Evolutionary conservation across 2,329 filamentous ascomycete species (phyloP).

Genomic region (Pestalotiopsis fici): DNA sequence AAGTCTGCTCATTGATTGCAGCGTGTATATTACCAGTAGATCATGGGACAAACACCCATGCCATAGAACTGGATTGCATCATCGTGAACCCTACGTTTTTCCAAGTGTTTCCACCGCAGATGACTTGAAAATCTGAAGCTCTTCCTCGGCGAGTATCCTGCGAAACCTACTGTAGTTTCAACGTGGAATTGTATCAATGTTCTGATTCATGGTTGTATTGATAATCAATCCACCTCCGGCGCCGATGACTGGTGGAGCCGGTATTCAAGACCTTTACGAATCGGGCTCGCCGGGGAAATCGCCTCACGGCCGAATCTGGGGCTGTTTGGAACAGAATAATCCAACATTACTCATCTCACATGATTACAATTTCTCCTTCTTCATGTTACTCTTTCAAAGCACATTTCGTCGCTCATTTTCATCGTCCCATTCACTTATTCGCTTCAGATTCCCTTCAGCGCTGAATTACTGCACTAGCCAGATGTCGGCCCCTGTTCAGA

Average conservation of each 20-base stretch:
- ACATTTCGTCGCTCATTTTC: not conserved
- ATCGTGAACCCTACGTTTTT: not conserved
- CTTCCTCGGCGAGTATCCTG: no score
- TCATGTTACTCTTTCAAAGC: not conserved
- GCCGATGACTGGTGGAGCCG: not conserved
- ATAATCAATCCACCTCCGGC: not conserved
- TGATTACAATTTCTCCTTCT: not conserved
- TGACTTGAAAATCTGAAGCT: not conserved
- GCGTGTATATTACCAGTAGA: conserved; percentile 30
- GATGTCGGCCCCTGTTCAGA: not conserved
- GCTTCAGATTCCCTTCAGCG: not conserved
- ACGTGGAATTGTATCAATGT: not conserved
- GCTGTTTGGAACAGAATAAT: not conserved
- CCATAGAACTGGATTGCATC: conserved; percentile 19
- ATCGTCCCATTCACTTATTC: not conserved
- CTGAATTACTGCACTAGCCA: not conserved
- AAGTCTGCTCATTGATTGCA: conserved; percentile 24
- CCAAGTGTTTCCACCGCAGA: not conserved
- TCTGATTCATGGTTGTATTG: not conserved
- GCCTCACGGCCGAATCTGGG: not conserved
- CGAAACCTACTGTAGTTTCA: no score
- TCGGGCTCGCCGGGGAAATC: conserved; percentile 1
- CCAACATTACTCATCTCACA: not conserved
- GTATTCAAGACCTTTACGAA: not conserved
- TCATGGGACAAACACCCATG: conserved; percentile 15